Percentiles rank a stretch among this genome's conserved stretches.
phyloP scores from a whole-genome alignment of 352 stramenopile genomes.

The Vaucheria bursata region DNA sequence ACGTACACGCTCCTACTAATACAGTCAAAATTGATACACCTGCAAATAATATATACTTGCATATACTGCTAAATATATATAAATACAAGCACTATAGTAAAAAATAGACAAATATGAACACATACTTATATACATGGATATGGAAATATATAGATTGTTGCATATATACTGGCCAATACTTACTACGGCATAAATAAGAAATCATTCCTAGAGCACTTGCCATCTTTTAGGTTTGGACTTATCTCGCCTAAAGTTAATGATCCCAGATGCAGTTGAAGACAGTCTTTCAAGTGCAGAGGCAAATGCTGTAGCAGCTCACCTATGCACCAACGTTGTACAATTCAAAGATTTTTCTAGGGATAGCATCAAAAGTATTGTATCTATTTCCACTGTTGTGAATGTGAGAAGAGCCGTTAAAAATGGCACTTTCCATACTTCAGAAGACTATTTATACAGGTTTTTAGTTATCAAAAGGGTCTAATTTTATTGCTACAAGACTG shows the following conservation, averaged over 20 bases:
- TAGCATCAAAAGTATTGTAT: slow-evolving; percentile 23
- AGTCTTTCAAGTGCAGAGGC: slow-evolving; percentile 22
- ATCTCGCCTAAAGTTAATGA: slow-evolving; percentile 38
- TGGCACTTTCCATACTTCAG: neutral
- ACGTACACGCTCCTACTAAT: too few species aligned
- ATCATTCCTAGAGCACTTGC: neutral
- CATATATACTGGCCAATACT: too few species aligned
- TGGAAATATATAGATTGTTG: too few species aligned
- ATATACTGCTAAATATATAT: too few species aligned
- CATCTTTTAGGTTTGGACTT: slow-evolving; percentile 16
- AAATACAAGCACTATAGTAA: too few species aligned
- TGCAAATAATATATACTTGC: too few species aligned
- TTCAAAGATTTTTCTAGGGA: slow-evolving; percentile 12
- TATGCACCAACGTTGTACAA: slow-evolving; percentile 33
- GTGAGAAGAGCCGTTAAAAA: neutral
- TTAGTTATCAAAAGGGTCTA: too few species aligned
- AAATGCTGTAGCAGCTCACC: slow-evolving; percentile 23
- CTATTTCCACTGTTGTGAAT: slow-evolving; percentile 20
- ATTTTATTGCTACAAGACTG: too few species aligned
- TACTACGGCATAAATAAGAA: too few species aligned
- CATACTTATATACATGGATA: too few species aligned
- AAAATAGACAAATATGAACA: too few species aligned
- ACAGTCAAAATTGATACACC: too few species aligned
- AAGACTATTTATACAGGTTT: slow-evolving; percentile 19
- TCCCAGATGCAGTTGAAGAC: slow-evolving; percentile 16